Percentiles rank a stretch among this genome's conserved stretches.
phyloP scores from a whole-genome alignment of 192 early-diverging fungal genomes.

The Entophlyctis helioformis region DNA sequence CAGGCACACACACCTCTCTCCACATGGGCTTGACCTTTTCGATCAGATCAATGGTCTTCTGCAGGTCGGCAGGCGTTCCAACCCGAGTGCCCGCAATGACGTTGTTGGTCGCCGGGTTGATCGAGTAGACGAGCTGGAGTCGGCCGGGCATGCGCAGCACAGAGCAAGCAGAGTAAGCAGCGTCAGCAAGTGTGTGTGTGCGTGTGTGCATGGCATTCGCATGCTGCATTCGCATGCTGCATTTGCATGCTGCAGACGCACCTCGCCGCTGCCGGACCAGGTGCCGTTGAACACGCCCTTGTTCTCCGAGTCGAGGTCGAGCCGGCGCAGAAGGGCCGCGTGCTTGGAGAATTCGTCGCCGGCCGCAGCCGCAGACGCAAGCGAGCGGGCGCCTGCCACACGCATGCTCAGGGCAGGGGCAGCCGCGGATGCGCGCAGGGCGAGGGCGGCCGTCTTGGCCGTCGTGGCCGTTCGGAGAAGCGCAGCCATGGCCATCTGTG shows the following conservation, averaged over 20 bases:
- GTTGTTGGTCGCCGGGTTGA: conserved; percentile 65
- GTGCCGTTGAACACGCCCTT: conserved; percentile 28
- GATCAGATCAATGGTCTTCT: conserved; percentile 39
- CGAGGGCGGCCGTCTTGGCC: no score
- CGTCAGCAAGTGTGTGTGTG: no score
- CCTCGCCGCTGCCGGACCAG: conserved; percentile 30
- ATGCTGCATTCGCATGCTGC: background rate
- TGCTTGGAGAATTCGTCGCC: conserved; percentile 8
- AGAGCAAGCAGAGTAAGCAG: no score
- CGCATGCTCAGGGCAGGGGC: no score
- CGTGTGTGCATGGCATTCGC: no score
- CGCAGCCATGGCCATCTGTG: no score
- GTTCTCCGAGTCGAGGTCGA: conserved; percentile 16
- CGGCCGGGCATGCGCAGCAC: no score
- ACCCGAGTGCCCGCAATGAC: conserved; percentile 68
- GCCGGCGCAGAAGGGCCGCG: conserved; percentile 1
- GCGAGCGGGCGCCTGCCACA: no score
- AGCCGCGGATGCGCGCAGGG: no score
- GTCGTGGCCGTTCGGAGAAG: no score
- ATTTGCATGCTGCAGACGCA: background rate
- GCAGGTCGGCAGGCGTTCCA: conserved; percentile 48
- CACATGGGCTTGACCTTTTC: conserved; percentile 51
- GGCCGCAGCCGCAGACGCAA: background rate
- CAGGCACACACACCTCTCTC: conserved; percentile 42
- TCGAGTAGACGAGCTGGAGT: conserved; percentile 13